Percentiles rank a stretch among this genome's conserved stretches.
Conservation (phyloP, 2,329 filamentous ascomycete genomes). For the Tolypocladium nubicola region DNA sequence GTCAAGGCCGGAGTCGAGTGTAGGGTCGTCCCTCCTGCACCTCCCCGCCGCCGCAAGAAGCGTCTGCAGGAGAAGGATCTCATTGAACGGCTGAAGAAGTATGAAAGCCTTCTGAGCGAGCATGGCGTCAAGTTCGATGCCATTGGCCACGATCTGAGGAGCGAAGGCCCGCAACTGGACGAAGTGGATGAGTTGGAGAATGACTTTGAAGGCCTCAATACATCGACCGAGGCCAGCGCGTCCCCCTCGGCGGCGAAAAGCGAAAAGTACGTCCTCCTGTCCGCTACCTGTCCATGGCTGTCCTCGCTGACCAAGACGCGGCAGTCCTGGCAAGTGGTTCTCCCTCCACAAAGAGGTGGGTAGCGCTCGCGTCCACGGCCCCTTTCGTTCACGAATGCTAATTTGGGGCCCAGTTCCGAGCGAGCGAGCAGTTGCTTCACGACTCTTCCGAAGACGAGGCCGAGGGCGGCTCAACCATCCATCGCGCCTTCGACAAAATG, state of each 20-base stretch:
- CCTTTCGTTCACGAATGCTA: not conserved
- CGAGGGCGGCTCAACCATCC: conserved; percentile 38
- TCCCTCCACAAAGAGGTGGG: conserved; percentile 41
- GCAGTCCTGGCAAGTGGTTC: conserved; percentile 26
- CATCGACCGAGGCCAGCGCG: conserved; percentile 35
- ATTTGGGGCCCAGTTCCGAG: conserved; percentile 32
- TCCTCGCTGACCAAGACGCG: not conserved
- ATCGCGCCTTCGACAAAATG: conserved; percentile 49
- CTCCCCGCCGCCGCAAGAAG: conserved; percentile 49
- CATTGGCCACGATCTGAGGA: conserved; percentile 37
- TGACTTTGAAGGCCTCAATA: conserved; percentile 43
- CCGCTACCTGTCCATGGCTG: not conserved
- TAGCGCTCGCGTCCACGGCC: not conserved
- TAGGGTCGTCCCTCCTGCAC: conserved; percentile 43
- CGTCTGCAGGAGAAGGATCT: conserved; percentile 61
- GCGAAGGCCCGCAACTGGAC: conserved; percentile 24
- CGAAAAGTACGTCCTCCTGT: conserved; percentile 4
- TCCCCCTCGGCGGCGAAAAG: conserved; percentile 17
- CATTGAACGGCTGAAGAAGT: conserved; percentile 56
- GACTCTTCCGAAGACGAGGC: conserved; percentile 47
- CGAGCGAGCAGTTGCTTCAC: conserved; percentile 34
- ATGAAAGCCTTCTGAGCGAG: conserved; percentile 55
- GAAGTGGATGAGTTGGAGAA: conserved; percentile 47
- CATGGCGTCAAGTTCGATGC: conserved; percentile 61
- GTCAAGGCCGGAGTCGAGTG: conserved; percentile 52